These are phyloP conservation scores for Cystofilobasidium bisporidii DNA, from an alignment of 768 basidiomycete genomes.

Conservation along the genomic window DNA sequence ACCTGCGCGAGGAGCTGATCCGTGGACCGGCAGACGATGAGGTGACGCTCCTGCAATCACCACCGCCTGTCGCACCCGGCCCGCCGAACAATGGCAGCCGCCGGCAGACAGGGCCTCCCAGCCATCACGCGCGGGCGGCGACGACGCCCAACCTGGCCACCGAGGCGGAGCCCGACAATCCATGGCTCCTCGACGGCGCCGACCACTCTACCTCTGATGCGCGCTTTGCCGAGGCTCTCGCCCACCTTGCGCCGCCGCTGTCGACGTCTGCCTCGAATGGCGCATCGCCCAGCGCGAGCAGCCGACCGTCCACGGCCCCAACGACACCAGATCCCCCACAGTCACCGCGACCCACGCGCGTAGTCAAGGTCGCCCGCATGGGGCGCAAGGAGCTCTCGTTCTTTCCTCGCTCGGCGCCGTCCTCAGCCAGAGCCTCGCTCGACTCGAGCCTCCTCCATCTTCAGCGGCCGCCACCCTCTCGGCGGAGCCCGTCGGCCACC, in stretches of 20 bases:
- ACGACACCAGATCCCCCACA: not conserved
- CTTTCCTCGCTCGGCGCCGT: constrained; percentile 21
- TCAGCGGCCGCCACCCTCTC: not conserved
- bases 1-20: constrained; percentile 13
- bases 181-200: not conserved
- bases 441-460: constrained; percentile 6
- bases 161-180: not conserved
- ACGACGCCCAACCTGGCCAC: not conserved
- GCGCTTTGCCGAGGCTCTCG: not conserved
- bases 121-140: not conserved
- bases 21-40: constrained; percentile 15
- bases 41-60: constrained; percentile 9
- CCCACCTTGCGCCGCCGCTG: not conserved
- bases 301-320: not conserved
- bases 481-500: not conserved
- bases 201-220: too few species aligned
- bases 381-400: constrained; percentile 22
- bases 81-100: not conserved
- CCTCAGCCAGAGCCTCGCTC: constrained; percentile 4
- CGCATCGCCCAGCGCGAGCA: not conserved
- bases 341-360: not conserved
- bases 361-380: constrained; percentile 1
- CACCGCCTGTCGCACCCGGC: too few species aligned
- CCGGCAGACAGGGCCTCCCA: not conserved
- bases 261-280: too few species aligned